Evolutionary conservation across 495 filamentous ascomycete genomes (phyloP), one percentile per base, ranked within the genome.

Genomic region (Aspergillus nanangensis): DNA sequence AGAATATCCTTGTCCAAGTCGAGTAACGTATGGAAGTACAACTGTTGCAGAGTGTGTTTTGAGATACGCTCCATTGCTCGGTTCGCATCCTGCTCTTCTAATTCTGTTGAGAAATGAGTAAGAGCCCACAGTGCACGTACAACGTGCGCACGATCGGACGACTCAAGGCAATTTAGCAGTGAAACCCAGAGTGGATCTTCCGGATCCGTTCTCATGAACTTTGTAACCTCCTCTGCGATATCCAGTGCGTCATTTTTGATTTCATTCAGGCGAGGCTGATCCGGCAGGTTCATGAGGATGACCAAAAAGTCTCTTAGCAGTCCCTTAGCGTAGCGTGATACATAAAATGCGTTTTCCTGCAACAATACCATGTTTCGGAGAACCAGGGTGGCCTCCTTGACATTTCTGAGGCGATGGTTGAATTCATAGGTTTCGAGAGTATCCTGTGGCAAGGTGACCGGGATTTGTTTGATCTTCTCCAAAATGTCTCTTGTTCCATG

Each of bases 331-430:
- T 87, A 79, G 4, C 81, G 80, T 8, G 90, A 80, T 41, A 95
- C 75, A 54, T 87, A 92, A 19, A 75, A 65, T 1, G 93, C 93
- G 57, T 99, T 99, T 45, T 96, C 90, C 21, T 81, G 74, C 18
- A 95, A 72, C 61, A 96, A 82, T 4, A 86, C 82, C 88, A 99
- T 95, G 57, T 99, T 99, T 36, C 94, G 78, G 40, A 97, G 72
- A 19, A 94, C 87, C 27, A 97, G 70, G 15, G 82, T 88, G 3
- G 93, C 90, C 62, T 97, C 90, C 40, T 83, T 91, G 49, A 95
- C 77, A 53, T 85, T 80, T 19, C 83, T 75, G 17, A 97, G 68
- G 9, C 77, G 65, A 46, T 90, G 77, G 46, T 77, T 76, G 55
- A 87, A 88, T 27, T 88, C 84, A 24, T 77, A 75, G 3, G 88